phyloP scores from a whole-genome alignment of 2,329 filamentous ascomycete genomes.

The Monilinia vaccinii-corymbosi region DNA sequence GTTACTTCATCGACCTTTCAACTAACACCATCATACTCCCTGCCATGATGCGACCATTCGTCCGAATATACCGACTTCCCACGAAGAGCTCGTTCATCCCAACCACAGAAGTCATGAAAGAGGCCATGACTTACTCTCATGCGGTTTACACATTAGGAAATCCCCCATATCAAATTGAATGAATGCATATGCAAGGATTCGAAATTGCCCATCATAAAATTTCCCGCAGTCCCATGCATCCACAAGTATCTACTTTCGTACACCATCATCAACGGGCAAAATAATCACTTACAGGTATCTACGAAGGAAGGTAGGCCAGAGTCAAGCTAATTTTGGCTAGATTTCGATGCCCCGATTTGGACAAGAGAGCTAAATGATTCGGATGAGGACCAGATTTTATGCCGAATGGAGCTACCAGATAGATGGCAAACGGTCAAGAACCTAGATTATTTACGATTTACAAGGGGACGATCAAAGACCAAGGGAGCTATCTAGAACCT shows the following conservation, averaged over 20 bases:
- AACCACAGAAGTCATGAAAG: background rate
- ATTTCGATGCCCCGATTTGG: background rate
- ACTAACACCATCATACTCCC: background rate
- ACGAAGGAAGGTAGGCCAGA: background rate
- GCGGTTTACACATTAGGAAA: background rate
- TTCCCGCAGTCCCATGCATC: background rate
- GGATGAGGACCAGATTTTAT: too few relatives aligned
- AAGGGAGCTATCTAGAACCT: background rate
- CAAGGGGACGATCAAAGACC: background rate
- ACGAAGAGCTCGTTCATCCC: background rate
- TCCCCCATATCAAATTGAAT: background rate
- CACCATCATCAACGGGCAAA: background rate
- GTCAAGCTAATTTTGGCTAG: background rate
- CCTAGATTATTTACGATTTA: background rate
- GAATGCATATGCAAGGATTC: background rate
- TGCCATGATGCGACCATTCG: background rate
- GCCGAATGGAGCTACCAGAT: background rate
- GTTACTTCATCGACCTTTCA: background rate
- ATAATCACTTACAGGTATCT: too few relatives aligned
- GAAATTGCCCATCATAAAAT: background rate
- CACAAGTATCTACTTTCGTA: background rate
- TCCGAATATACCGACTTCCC: background rate
- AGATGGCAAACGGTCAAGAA: background rate
- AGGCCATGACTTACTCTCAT: background rate
- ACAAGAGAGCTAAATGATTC: background rate